These are phyloP conservation scores for Magnolia changhungtana DNA, from an alignment of 164 flowering plant genomes.

Conservation along the genomic window DNA sequence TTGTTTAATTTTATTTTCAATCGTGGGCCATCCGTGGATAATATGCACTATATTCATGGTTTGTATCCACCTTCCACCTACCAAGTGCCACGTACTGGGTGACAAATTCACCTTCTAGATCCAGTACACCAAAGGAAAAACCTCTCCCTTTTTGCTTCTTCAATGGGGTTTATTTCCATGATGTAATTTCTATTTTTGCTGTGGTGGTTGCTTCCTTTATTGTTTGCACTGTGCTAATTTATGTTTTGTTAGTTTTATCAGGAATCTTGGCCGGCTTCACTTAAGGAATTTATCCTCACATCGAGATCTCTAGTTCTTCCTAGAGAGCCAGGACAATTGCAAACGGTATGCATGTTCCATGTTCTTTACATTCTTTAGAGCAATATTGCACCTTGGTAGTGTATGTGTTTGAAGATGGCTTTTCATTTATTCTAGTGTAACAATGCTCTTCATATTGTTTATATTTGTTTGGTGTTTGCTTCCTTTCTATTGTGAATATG, in stretches of 20 bases:
- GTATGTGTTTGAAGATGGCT: not conserved
- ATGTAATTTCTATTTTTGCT: not conserved
- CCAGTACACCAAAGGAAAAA: too few relatives aligned
- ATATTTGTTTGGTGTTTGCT: too few relatives aligned
- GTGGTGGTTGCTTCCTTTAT: not conserved
- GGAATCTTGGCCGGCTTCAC: slow-evolving; percentile 83
- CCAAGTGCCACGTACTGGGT: too few relatives aligned
- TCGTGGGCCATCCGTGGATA: too few relatives aligned
- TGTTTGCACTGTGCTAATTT: not conserved
- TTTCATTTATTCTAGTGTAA: too few relatives aligned
- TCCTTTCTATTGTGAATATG: too few relatives aligned
- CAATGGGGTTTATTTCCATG: not conserved
- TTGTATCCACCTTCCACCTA: too few relatives aligned
- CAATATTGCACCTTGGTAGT: not conserved
- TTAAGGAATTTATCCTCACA: slow-evolving; percentile 56
- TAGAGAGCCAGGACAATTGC: slow-evolving; percentile 48
- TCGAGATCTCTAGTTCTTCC: slow-evolving; percentile 58
- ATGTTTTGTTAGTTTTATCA: slow-evolving; percentile 14
- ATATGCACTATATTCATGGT: too few relatives aligned
- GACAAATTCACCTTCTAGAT: too few relatives aligned
- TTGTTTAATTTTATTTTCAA: too few relatives aligned
- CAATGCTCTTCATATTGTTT: too few relatives aligned
- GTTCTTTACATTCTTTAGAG: not conserved
- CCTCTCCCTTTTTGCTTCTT: not conserved
- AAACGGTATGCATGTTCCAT: slow-evolving; percentile 34